Conservation (phyloP, 2,329 filamentous ascomycete species). For the Fusarium cicatricum region DNA sequence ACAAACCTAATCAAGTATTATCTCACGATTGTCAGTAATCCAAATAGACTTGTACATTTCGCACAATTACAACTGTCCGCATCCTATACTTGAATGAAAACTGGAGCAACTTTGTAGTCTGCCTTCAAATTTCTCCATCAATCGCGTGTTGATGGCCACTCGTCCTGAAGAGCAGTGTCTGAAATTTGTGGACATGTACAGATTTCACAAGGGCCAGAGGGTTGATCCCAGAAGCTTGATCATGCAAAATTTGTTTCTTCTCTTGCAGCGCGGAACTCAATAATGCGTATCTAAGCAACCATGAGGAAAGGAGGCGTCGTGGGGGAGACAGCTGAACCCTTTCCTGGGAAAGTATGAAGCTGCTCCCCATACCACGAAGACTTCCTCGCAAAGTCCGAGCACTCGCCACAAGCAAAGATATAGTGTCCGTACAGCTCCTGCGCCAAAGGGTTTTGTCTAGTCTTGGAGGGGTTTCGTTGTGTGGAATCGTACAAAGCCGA, state of each 20-base stretch:
- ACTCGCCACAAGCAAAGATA: constrained; percentile 33
- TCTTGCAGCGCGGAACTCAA: constrained; percentile 40
- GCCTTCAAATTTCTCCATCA: no score
- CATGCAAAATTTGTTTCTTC: constrained; percentile 36
- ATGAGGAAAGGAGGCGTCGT: constrained; percentile 28
- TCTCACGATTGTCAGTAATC: constrained; percentile 2
- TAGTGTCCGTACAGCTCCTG: constrained; percentile 35
- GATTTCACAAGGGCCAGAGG: not conserved
- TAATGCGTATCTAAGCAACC: constrained; percentile 42
- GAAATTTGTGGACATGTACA: not conserved
- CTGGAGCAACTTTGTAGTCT: not conserved
- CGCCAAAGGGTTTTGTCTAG: constrained; percentile 24
- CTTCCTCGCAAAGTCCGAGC: constrained; percentile 23
- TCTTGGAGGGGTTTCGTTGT: constrained; percentile 29
- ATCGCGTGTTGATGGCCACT: no score
- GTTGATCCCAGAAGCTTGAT: constrained; percentile 9
- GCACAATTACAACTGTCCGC: not conserved
- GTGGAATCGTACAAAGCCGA: constrained; percentile 44
- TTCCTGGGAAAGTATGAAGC: constrained; percentile 26
- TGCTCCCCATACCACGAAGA: constrained; percentile 15
- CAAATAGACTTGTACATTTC: constrained; percentile 3
- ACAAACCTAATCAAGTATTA: constrained; percentile 1
- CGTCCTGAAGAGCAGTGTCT: not conserved
- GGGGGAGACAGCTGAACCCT: constrained; percentile 24
- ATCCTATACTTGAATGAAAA: not conserved